Evolutionary conservation across 2,329 filamentous ascomycete species (phyloP).

Genomic region (Myriosclerotinia duriaeana): DNA sequence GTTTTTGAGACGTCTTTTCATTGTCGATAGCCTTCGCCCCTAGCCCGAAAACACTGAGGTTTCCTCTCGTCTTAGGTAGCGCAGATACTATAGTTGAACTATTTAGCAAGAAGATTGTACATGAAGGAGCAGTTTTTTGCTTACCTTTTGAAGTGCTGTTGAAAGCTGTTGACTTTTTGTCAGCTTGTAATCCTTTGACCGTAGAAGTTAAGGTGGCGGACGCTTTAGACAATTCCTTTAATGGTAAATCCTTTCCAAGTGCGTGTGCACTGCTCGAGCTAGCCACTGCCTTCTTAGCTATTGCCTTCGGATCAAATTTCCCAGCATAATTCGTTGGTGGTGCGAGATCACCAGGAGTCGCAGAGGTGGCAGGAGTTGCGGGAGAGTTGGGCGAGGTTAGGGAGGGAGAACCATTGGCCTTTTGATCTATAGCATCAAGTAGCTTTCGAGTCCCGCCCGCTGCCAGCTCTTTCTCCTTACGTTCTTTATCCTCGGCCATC

Average conservation of each 20-base stretch:
- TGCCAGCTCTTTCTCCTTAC: conserved; percentile 68
- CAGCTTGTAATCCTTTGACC: conserved; percentile 45
- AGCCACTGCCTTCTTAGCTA: conserved; percentile 73
- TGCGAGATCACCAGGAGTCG: conserved; percentile 49
- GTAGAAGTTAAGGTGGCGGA: conserved; percentile 45
- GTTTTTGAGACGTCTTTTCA: conserved; percentile 67
- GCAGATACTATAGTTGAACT: conserved; percentile 44
- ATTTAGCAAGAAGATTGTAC: conserved; percentile 26
- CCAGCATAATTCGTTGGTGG: conserved; percentile 64
- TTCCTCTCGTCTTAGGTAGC: conserved; percentile 66
- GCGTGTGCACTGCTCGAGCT: conserved; percentile 55
- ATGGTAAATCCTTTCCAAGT: conserved; percentile 55
- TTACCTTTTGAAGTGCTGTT: conserved; percentile 44
- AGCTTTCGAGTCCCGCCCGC: conserved; percentile 65
- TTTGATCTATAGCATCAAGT: conserved; percentile 72
- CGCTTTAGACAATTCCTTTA: conserved; percentile 49
- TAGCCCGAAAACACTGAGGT: conserved; percentile 83
- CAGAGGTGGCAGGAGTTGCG: conserved; percentile 45
- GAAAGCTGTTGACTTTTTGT: conserved; percentile 46
- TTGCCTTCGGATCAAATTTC: conserved; percentile 85
- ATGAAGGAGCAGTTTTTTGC: background rate
- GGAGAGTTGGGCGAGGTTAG: conserved; percentile 54
- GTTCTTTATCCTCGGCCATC: conserved; percentile 70
- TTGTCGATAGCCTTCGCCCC: conserved; percentile 64
- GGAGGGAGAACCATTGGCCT: conserved; percentile 49